Base-by-base conservation (phyloP, 2,329 filamentous ascomycete genomes). In the Orbilia javanica region DNA sequence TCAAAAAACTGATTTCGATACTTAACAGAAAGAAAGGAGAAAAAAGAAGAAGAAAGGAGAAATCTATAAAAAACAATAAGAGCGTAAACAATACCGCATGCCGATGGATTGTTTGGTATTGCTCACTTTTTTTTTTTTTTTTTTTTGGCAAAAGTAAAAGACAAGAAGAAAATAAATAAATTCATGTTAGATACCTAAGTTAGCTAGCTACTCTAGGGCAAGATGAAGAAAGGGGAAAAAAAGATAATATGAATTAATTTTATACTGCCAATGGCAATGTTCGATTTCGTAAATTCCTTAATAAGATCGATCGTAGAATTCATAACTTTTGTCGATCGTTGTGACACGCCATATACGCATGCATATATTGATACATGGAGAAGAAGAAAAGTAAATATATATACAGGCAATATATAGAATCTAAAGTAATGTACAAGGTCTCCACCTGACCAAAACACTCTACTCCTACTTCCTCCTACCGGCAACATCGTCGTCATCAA, bases 221-320 rank as follows among this genome's bases (percentile, higher is more conserved):
- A 25, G 39, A 44, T 68, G 22, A 55, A n/a, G n/a, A n/a, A n/a
- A n/a, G n/a, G n/a, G n/a, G n/a, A n/a, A n/a, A n/a, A 44, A 20
- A 42, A 60, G n/a, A 68, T 57, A 68, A 68, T 68, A 65, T 62
- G 82, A 77, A 71, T 62, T 74, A n/a, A 48, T 80, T 36, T 63
- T 81, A 82, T 31, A 39, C 42, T 53, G 63, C 46, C 46, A 53
- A 29, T 7, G 11, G 42, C 2, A 39, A 13, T 6, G 8, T 25
- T 25, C 25, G n/a, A 39, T 1, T 25, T 60, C 55, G 20, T 66
- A 66, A n/a, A 60, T 3, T n/a, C 8, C 15, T 15, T 39, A 15
- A 39, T 39, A 7, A 36, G 13, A 36, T 36, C 13, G 36, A 39
- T 31, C 29, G 29, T 31, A 31, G 29, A 31, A 31, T 31, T 31